A percentile compares a stretch with the other conserved stretches of the same genome.
These are phyloP conservation scores for Pythium pectinolyticum DNA, from an alignment of 352 stramenopile species.

Conservation along the genomic window DNA sequence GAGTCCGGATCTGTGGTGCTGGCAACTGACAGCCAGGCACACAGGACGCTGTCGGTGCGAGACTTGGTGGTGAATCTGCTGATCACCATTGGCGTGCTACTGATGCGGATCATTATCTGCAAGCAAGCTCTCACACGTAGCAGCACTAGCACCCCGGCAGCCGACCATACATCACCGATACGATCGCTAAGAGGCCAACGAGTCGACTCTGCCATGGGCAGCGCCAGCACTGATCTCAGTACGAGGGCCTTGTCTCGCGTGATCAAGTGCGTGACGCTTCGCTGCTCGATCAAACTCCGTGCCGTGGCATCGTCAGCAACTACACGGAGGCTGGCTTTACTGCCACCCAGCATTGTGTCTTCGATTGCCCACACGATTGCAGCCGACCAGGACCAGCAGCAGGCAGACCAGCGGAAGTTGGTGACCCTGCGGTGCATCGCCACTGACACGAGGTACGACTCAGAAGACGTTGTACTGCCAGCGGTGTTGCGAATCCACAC, in stretches of 20 bases:
- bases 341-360: too few species aligned
- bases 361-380: not conserved
- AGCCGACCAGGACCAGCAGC: too few species aligned
- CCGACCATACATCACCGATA: not conserved
- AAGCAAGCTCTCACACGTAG: conserved; percentile 1
- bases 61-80: conserved; percentile 15
- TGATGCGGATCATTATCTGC: conserved; percentile 13
- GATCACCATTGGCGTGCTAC: conserved; percentile 12
- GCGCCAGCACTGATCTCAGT: not conserved
- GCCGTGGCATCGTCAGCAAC: not conserved
- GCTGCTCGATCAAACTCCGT: conserved; percentile 8
- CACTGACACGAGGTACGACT: not conserved
- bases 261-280: conserved; percentile 11
- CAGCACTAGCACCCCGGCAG: not conserved
- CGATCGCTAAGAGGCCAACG: too few species aligned
- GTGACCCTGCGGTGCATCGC: not conserved
- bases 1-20: too few species aligned
- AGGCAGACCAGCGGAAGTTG: not conserved
- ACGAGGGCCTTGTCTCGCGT: not conserved
- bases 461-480: too few species aligned
- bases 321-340: not conserved
- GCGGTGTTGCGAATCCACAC: too few species aligned
- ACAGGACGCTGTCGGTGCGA: not conserved
- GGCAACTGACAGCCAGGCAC: not conserved
- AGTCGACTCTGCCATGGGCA: too few species aligned